Conservation (phyloP, 352 stramenopile species). For the Aphanomyces euteiches region DNA sequence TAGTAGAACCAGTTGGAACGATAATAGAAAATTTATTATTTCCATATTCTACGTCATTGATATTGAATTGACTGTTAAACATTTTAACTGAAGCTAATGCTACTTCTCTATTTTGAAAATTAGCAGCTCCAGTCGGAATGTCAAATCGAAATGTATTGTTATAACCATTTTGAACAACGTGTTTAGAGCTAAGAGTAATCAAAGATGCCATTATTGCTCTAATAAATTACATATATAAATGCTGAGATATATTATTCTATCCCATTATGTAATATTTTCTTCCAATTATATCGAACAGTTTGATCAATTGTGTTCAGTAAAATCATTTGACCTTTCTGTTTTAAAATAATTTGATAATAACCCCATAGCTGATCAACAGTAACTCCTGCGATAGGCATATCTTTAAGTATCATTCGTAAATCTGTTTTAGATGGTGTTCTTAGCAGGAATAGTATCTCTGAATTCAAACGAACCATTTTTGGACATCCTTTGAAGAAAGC, state of each 20-base stretch:
- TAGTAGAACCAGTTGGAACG: neutral
- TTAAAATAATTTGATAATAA: neutral
- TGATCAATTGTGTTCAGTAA: neutral
- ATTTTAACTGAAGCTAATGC: neutral
- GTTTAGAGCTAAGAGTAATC: neutral
- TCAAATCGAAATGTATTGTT: neutral
- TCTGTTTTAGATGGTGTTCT: neutral
- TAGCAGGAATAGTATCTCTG: neutral
- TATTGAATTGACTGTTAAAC: neutral
- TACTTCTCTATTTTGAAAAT: neutral
- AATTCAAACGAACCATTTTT: constrained; percentile 4
- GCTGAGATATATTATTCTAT: too few species aligned
- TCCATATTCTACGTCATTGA: neutral
- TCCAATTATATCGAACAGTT: neutral
- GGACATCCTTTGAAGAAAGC: neutral
- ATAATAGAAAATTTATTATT: neutral
- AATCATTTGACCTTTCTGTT: neutral
- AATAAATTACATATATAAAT: neutral
- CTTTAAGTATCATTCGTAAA: neutral
- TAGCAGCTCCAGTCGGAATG: neutral
- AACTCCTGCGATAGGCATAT: neutral
- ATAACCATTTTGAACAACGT: neutral
- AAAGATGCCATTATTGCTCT: neutral
- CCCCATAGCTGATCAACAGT: neutral
- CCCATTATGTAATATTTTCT: neutral